Percentiles rank a stretch among this genome's conserved stretches.
These are phyloP conservation scores for Proliferodiscus dingleyae DNA, from an alignment of 2,329 filamentous ascomycete species.

Conservation along the genomic window DNA sequence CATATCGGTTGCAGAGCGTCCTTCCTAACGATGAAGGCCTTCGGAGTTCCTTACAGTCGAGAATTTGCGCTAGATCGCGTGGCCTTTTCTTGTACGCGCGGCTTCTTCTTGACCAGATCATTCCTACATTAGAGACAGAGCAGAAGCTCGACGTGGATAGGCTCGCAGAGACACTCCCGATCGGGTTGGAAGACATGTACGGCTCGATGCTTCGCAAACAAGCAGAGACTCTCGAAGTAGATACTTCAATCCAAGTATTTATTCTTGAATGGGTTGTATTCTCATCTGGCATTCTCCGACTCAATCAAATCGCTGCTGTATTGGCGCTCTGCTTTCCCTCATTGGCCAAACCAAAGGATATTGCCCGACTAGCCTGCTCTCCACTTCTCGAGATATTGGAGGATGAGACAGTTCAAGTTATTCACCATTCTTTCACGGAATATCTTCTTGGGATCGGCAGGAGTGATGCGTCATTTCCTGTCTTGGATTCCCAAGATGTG, in stretches of 20 bases:
- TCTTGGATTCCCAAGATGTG: conserved; percentile 1
- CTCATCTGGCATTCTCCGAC: conserved; percentile 36
- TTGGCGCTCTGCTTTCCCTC: too few species aligned
- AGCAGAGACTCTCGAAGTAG: too few species aligned
- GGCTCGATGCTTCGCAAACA: conserved; percentile 35
- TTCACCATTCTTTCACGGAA: conserved; percentile 46
- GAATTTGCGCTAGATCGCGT: conserved; percentile 16
- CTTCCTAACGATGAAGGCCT: too few species aligned
- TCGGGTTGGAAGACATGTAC: conserved; percentile 37
- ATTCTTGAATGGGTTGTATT: conserved; percentile 40
- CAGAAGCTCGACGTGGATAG: too few species aligned
- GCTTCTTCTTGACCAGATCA: conserved; percentile 23
- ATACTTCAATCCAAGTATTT: conserved; percentile 33
- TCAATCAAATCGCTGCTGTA: conserved; percentile 38
- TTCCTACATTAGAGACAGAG: too few species aligned
- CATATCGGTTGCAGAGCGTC: conserved; percentile 6
- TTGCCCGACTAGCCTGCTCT: conserved; percentile 36
- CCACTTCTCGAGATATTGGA: conserved; percentile 40
- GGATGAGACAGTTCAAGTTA: conserved; percentile 40
- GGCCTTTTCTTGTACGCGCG: conserved; percentile 23
- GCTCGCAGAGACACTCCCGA: too few species aligned
- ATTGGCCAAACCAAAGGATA: too few species aligned
- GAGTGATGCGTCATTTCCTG: conserved; percentile 9
- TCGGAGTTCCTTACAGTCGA: conserved; percentile 35
- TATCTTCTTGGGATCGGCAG: conserved; percentile 33